These are phyloP conservation scores for Ascochyta pisi DNA, from an alignment of 2,329 filamentous ascomycete species.

Conservation along the genomic window DNA sequence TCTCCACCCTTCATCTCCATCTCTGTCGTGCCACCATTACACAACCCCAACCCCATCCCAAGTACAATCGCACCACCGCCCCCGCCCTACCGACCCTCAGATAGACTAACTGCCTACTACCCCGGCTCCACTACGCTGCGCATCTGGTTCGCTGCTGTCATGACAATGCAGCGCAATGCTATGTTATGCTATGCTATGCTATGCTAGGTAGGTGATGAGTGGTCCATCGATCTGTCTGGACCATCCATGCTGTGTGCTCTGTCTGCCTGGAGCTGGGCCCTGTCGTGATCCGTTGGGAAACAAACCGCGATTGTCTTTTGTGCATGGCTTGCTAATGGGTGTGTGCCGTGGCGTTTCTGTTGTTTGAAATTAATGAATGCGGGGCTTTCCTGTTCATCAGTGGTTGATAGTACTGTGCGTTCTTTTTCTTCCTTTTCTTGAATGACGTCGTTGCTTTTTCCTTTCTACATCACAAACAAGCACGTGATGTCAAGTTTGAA, in stretches of 20 bases:
- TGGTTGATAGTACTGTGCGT: too few species aligned
- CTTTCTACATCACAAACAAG: too few species aligned
- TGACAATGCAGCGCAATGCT: not conserved
- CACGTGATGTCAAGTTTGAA: too few species aligned
- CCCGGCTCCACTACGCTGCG: slow-evolving; percentile 3
- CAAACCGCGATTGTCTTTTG: not conserved
- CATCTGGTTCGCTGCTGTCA: slow-evolving; percentile 8
- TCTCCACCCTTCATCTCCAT: too few species aligned
- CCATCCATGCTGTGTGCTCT: slow-evolving; percentile 3
- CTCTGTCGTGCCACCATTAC: not conserved
- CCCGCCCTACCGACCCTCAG: slow-evolving; percentile 9
- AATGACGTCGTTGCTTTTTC: too few species aligned
- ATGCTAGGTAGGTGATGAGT: too few species aligned
- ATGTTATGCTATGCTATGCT: too few species aligned
- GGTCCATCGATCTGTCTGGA: slow-evolving; percentile 6
- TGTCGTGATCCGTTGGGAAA: slow-evolving; percentile 21
- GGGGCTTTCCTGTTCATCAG: too few species aligned
- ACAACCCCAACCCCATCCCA: not conserved
- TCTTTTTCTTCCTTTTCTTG: too few species aligned
- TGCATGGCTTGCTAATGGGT: not conserved
- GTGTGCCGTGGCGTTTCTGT: not conserved
- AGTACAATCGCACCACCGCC: not conserved
- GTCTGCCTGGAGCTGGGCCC: not conserved
- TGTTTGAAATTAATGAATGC: too few species aligned
- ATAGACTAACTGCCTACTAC: not conserved